Percentiles rank a stretch among this genome's conserved stretches.
phyloP scores from a whole-genome alignment of 257 asterid genomes.

The Voacanga thouarsii region DNA sequence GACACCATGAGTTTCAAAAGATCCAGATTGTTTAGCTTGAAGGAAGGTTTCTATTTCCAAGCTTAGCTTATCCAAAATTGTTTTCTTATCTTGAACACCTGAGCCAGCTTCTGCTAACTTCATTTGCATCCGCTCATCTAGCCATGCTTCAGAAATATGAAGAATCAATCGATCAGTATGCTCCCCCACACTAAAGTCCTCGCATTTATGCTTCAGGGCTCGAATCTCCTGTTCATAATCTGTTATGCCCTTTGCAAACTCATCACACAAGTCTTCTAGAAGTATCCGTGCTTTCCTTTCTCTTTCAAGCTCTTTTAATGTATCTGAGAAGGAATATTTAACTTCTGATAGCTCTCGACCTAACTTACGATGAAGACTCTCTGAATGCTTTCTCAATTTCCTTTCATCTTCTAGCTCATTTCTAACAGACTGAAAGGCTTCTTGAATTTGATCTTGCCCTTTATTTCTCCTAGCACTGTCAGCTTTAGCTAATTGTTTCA shows the following conservation, averaged over 20 bases:
- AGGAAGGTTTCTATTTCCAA: conserved; percentile 70
- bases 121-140: conserved; percentile 77
- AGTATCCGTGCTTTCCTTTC: conserved; percentile 56
- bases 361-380: conserved; percentile 47
- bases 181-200: conserved; percentile 32
- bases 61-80: conserved; percentile 59
- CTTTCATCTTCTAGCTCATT: conserved; percentile 55
- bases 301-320: conserved; percentile 48
- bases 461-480: conserved; percentile 35
- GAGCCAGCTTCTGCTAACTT: conserved; percentile 37
- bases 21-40: conserved; percentile 37
- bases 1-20: conserved; percentile 20
- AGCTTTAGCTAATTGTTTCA: conserved; percentile 39
- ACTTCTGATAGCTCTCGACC: conserved; percentile 52
- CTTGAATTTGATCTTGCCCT: conserved; percentile 37
- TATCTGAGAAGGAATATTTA: conserved; percentile 43
- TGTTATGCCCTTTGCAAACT: conserved; percentile 73
- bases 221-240: conserved; percentile 62
- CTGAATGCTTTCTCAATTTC: conserved; percentile 53
- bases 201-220: conserved; percentile 41
- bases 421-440: conserved; percentile 34
- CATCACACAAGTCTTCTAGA: conserved; percentile 82
- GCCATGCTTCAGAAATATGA: conserved; percentile 93
- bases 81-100: conserved; percentile 41
- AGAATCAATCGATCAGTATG: conserved; percentile 55